Base-by-base conservation (phyloP, 106 monocot species). In the Dioscorea dumetorum region DNA sequence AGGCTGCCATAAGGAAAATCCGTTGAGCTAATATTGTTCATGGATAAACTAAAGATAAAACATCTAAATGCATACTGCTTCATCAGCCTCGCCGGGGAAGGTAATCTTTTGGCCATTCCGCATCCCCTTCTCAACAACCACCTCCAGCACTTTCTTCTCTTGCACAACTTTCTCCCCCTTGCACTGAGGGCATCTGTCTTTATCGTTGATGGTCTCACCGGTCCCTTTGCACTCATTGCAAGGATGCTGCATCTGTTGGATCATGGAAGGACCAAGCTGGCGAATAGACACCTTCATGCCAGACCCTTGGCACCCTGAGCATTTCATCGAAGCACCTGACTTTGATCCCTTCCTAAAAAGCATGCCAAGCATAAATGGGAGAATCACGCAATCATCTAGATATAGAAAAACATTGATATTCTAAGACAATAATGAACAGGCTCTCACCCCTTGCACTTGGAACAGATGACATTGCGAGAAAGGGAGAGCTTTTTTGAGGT, bases 51-150 rank as follows among this genome's bases (percentile, higher is more conserved):
- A 41, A 41, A 10, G 10, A 10, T 41, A 6, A 2, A 48, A 74
- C 24, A 48, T n/a, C 21, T 32, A 4, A 18, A 20, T 10, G 51
- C 83, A 60, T 85, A 95, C 94, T 70, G 94, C 91, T 72, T 95
- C 91, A 73, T 95, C 94, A 9, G 94, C 94, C 70, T 95, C 94
- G 24, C 94, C 94, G 51, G 91, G 87, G 78, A 95, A 95, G 50
- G 91, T 91, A 32, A 95, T 84, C 73, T 83, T 90, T 81, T 95
- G 94, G 9, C 85, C 79, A 60, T 91, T 84, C 61, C 85, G 90
- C 94, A 94, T 94, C 12, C 94, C 94, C 74, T 94, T 94, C 69
- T 94, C 94, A 4, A 83, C 94, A n/a, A 66, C 22, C 20, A 95
- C 94, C 66, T 95, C 91, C 6, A 95, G 71, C 2, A 91, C 94